Base-by-base conservation (phyloP, 176 grass and related monocot species). In the Ensete ventricosum region DNA sequence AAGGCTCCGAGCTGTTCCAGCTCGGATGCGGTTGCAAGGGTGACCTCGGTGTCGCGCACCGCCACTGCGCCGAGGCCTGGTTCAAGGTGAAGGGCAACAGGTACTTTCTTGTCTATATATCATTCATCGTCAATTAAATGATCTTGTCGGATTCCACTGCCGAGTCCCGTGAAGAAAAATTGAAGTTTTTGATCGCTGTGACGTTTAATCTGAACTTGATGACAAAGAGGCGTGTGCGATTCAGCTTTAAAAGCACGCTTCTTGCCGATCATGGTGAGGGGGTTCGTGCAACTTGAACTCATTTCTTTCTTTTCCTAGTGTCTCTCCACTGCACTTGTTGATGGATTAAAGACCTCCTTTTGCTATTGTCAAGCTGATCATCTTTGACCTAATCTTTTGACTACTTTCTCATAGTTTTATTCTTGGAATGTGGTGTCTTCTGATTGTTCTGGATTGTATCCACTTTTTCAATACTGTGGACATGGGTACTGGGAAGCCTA, bases 51-150 rank as follows among this genome's bases (percentile, higher is more conserved):
- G 57, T 70, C 78, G 81, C 82, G 73, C 91, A 90, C 78, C 80
- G 78, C 8, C 91, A 90, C 53, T 94, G 91, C 83, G 91, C 85
- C 69, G 87, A 88, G 80, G 80, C 85, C 50, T 94, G 91, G 91
- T 94, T 94, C 73, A 85, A 76, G 85, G 75, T 90, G 64, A 90
- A 90, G 72, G 87, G 87, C 43, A 72, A 88, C 12, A 94, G 85
- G 87, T 94, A 81, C 53, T 16, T 48, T 22, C 14, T 50, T 80
- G 34, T 43, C 34, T 43, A 43, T 43, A 17, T 20, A 9, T n/a
- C 58, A 14, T 26, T 65, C 34, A 43, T 43, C 34, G 34, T 43
- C 34, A 43, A 43, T 43, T 43, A 43, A 43, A 34, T 3, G 1
- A 3, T 9, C 14, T 67, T 43, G 67, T 70, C 20, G 67, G 43